Percentiles rank a stretch among this genome's conserved stretches.
phyloP scores from a whole-genome alignment of 805 yeast genomes.

The Candida insectorum region DNA sequence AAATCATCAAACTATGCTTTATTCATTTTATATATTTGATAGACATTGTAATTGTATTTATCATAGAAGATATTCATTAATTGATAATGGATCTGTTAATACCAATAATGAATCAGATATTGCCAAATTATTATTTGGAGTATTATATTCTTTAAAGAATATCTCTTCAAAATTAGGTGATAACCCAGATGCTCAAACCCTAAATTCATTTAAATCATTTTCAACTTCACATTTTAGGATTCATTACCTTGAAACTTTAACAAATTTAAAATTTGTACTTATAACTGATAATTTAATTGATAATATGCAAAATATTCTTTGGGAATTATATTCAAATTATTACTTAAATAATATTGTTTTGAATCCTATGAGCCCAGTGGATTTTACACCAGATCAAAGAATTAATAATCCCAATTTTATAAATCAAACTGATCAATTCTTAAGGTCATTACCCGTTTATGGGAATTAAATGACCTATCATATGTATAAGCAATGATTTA shows the following conservation, averaged over 20 bases:
- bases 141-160: constrained; percentile 73
- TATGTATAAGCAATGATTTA: no score
- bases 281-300: constrained; percentile 64
- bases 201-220: constrained; percentile 46
- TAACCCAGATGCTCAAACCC: constrained; percentile 16
- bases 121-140: constrained; percentile 83
- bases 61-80: constrained; percentile 53
- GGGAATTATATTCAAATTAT: constrained; percentile 55
- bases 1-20: constrained; percentile 8
- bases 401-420: constrained; percentile 58
- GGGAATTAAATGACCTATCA: no score
- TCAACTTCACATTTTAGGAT: constrained; percentile 76
- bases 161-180: constrained; percentile 56
- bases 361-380: constrained; percentile 54
- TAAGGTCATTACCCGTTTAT: constrained; percentile 25
- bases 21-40: constrained; percentile 88
- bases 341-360: constrained; percentile 60
- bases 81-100: constrained; percentile 32
- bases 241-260: constrained; percentile 75
- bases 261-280: constrained; percentile 73
- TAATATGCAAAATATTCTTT: constrained; percentile 51
- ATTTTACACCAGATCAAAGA: constrained; percentile 26
- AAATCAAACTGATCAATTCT: constrained; percentile 48
- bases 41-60: constrained; percentile 88
- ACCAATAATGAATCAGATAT: constrained; percentile 61